phyloP scores from a whole-genome alignment of 441 rosid species.

The Raphanus hybrid region DNA sequence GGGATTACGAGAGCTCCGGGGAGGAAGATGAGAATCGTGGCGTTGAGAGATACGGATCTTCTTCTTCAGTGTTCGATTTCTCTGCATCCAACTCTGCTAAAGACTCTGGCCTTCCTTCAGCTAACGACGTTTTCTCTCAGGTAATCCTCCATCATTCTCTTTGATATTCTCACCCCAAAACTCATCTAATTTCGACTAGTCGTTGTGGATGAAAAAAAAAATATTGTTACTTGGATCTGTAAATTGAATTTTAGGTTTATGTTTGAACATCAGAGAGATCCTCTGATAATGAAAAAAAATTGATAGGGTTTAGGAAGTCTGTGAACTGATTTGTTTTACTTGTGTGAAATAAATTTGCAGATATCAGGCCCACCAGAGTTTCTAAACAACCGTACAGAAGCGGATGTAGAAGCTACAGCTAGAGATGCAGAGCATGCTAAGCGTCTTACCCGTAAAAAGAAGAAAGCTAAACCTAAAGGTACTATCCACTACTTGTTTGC shows the following conservation, averaged over 20 bases:
- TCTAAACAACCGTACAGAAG: conserved; percentile 70
- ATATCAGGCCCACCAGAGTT: conserved; percentile 85
- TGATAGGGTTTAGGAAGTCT: too few relatives aligned
- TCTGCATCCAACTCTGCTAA: conserved; percentile 44
- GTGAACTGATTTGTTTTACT: background rate
- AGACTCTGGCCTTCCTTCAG: conserved; percentile 74
- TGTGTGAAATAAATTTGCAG: conserved; percentile 41
- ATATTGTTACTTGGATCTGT: too few relatives aligned
- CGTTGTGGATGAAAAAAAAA: too few relatives aligned
- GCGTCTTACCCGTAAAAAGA: conserved; percentile 58
- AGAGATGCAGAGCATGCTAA: conserved; percentile 55
- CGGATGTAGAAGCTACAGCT: conserved; percentile 53
- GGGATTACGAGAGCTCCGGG: conserved; percentile 47
- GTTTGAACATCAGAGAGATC: background rate
- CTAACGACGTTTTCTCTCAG: conserved; percentile 81
- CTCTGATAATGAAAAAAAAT: too few relatives aligned
- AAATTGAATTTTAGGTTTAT: background rate
- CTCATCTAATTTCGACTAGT: background rate
- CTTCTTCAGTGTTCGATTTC: conserved; percentile 53
- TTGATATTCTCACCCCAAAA: too few relatives aligned
- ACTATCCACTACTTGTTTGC: conserved; percentile 9
- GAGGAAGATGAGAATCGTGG: conserved; percentile 46
- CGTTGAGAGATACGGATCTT: conserved; percentile 41
- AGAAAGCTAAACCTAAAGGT: conserved; percentile 74
- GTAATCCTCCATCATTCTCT: too few relatives aligned